Conservation (phyloP, 306 rosid genomes). For the Datisca glomerata region DNA sequence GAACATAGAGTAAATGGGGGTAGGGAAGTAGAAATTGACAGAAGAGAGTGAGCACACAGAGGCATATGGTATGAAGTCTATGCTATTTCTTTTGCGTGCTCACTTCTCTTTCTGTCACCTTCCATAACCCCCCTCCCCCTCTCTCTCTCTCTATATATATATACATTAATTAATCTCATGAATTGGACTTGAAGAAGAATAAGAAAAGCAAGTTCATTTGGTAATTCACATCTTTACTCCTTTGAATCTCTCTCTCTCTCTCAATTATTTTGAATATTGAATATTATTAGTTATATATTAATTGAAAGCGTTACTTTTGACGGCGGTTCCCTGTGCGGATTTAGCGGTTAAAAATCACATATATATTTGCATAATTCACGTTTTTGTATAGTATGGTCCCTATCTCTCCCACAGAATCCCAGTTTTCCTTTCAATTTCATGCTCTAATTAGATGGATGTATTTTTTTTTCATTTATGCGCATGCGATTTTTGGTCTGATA, state of each 20-base stretch:
- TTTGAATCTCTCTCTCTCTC: not conserved
- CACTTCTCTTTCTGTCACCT: constrained; percentile 76
- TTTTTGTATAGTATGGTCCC: constrained; percentile 46
- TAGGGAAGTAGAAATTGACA: constrained; percentile 79
- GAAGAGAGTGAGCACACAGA: constrained; percentile 99
- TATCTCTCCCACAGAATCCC: not conserved
- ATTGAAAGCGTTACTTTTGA: constrained; percentile 40
- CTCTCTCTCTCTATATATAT: not conserved
- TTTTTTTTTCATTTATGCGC: constrained; percentile 17
- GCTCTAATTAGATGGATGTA: not conserved
- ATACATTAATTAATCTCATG: not conserved
- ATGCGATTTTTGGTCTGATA: constrained; percentile 21
- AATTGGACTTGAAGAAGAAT: not conserved
- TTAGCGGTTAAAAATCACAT: constrained; percentile 17
- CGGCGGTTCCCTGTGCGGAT: constrained; percentile 29
- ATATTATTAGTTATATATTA: no score
- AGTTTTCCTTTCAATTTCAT: not conserved
- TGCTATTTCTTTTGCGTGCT: constrained; percentile 82
- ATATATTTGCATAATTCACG: not conserved
- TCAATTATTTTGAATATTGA: not conserved
- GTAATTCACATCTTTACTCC: constrained; percentile 8
- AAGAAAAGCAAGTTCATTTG: not conserved
- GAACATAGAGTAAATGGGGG: constrained; percentile 1
- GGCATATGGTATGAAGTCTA: constrained; percentile 38
- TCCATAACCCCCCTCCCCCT: constrained; percentile 20